Percentiles rank a stretch among this genome's conserved stretches.
Conservation (phyloP, 805 yeast genomes). For the Pichia insulana region DNA sequence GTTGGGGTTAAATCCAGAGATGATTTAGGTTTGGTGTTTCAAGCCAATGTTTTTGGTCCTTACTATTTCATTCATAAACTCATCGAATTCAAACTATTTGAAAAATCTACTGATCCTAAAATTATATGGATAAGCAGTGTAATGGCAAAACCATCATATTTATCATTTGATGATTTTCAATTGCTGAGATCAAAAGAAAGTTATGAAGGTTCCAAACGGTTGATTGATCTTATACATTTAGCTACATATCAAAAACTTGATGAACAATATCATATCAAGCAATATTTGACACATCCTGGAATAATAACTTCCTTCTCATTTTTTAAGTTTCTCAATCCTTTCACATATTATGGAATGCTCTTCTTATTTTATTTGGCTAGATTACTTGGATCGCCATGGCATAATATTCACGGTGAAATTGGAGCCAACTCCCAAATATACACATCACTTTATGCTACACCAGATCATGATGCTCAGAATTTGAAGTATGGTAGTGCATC, state of each 20-base stretch:
- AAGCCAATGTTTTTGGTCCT: conserved; percentile 96
- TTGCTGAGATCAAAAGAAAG: conserved; percentile 54
- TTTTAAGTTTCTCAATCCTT: conserved; percentile 61
- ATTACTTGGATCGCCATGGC: conserved; percentile 77
- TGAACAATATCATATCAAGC: conserved; percentile 45
- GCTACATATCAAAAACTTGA: conserved; percentile 51
- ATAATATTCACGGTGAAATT: conserved; percentile 76
- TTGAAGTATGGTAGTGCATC: conserved; percentile 71
- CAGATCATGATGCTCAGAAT: conserved; percentile 33
- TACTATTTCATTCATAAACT: conserved; percentile 71
- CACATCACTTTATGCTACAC: conserved; percentile 48
- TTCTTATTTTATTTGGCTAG: conserved; percentile 77
- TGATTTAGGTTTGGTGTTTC: conserved; percentile 80
- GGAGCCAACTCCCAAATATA: conserved; percentile 85
- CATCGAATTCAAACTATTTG: conserved; percentile 37
- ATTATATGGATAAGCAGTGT: conserved; percentile 81
- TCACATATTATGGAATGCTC: conserved; percentile 83
- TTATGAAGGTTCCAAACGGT: conserved; percentile 87
- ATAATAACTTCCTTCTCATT: conserved; percentile 81
- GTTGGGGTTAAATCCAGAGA: conserved; percentile 71
- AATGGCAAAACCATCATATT: conserved; percentile 67
- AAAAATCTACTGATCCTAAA: conserved; percentile 39
- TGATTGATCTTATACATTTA: conserved; percentile 73
- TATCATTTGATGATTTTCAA: conserved; percentile 71
- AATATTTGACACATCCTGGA: conserved; percentile 88